Base-by-base conservation (phyloP, 2,329 filamentous ascomycete species). In the Aspergillus latus region DNA sequence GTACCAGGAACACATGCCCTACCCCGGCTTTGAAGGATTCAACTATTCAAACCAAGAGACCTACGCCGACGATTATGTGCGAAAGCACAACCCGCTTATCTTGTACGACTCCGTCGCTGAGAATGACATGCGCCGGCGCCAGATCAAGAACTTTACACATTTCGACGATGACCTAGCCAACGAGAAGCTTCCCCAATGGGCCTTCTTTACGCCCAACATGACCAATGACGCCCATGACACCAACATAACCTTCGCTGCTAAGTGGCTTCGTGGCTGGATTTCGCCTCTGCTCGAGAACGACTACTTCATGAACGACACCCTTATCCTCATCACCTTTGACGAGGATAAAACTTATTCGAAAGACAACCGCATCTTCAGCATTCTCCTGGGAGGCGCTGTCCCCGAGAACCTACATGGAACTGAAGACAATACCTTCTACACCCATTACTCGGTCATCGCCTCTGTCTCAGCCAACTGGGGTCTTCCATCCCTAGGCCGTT, bases 1-100 rank as follows among this genome's bases (percentile, higher is more conserved):
- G 61, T 94, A 93, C 74, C 84, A 92, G 69, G 89, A 94, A 69
- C 85, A 90, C 66, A 81, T 88, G 81, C 90, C 89, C 5, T 91
- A 86, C 72, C 80, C 84, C 4, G 90, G 90, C 9, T 93, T 84
- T 71, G 81, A 89, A 71, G 89, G 88, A 43, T 72, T 73, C 21
- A 77, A 75, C 1, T 90, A 79, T 70, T 78, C 84, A 54, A 90
- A 83, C 48, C 62, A 64, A 45, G 37, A 58, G 63, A 89, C 82
- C 2, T 82, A 83, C 30, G 80, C 82, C 48, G 89, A 92, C 66
- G 84, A 88, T 75, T 94, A 94, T 69, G 89, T 93, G 6, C 86
- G 90, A 68, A 93, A 94, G 76, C 90, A 94, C 76, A 91, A 92
- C 59, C 73, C 73, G 78, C 83, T 47, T 74, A 76, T 92, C 55